phyloP scores from a whole-genome alignment of 2,329 filamentous ascomycete genomes.

The Fonsecaea pedrosoi region DNA sequence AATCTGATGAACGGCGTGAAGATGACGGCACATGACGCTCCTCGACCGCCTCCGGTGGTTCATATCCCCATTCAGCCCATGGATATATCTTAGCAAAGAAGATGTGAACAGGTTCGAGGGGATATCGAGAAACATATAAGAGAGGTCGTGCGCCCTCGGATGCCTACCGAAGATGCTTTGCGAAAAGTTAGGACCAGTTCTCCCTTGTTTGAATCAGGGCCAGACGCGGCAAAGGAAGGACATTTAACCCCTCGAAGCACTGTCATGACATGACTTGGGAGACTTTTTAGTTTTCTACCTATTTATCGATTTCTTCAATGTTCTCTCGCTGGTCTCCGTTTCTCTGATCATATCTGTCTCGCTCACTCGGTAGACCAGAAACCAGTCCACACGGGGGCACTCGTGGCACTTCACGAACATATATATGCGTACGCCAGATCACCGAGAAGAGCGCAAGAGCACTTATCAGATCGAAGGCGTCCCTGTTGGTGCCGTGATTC shows the following conservation, averaged over 20 bases:
- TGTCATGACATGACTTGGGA: not conserved
- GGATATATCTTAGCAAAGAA: conserved; percentile 23
- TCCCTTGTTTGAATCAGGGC: not conserved
- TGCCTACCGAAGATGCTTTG: not conserved
- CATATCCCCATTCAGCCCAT: conserved; percentile 26
- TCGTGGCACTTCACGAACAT: not conserved
- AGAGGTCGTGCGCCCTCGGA: not conserved
- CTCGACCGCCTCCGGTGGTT: conserved; percentile 11
- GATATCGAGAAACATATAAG: not conserved
- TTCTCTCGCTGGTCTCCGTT: not conserved
- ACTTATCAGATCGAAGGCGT: not conserved
- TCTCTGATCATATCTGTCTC: not conserved
- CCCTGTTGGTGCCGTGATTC: not conserved
- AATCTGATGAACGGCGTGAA: conserved; percentile 13
- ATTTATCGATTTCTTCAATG: not conserved
- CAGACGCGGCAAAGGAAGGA: not conserved
- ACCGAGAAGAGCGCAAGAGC: not conserved
- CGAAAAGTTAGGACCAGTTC: not conserved
- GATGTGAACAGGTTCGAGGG: not conserved
- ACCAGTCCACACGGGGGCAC: not conserved
- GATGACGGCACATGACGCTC: conserved; percentile 4
- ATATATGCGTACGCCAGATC: no score
- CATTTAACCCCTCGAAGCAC: not conserved
- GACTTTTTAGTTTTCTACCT: not conserved
- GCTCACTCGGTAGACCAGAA: no score